Evolutionary conservation across 106 monocot species (phyloP), one percentile per base, ranked within the genome.

Genomic region (Narthecium ossifragum): DNA sequence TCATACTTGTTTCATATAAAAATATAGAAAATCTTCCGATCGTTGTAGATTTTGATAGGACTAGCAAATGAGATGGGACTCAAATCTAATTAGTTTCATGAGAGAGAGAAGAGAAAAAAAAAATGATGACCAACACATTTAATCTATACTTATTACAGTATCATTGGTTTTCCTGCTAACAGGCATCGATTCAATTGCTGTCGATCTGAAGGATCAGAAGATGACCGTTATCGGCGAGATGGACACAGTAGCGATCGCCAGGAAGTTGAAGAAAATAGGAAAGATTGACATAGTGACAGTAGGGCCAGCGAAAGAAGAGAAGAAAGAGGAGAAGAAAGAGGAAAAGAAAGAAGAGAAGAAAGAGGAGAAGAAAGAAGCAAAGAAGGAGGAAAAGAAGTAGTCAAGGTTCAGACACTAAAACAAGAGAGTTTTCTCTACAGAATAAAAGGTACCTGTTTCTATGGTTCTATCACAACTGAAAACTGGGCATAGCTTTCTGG

Each of bases 261-360:
- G 85, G 64, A 93, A 88, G 64, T 63, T 93, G 61, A 93, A 83
- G 75, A 93, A 93, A 40, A 46, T 93, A 20, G 88, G 88, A 34
- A 82, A 79, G 50, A 67, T 85, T 41, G 88, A 88, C 26, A 82
- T 88, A 6, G 9, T 93, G 4, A 79, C 85, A 30, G 93, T 85
- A 25, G 93, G 88, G 31, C 88, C 93, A 18, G 88, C 88, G 15
- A 93, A 93, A 64, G 88, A 88, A 73, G 93, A 93, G 43, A 93
- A 93, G 74, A 93, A 93, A 47, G 91, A 80, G 17, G 82, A 91
- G 37, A 86, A 79, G 62, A 73, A 57, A 57, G 57, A 57, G 22
- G 57, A 57, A 34, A 57, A 57, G n/a, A 57, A 57, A 8, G 57
- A 57, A 23, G 57, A 57, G 22, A 57, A 57, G 36, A 57, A 55